Evolutionary conservation across 2,329 filamentous ascomycete genomes (phyloP), one percentile per base, ranked within the genome.

Genomic region (Calonectria pseudoturangicola): DNA sequence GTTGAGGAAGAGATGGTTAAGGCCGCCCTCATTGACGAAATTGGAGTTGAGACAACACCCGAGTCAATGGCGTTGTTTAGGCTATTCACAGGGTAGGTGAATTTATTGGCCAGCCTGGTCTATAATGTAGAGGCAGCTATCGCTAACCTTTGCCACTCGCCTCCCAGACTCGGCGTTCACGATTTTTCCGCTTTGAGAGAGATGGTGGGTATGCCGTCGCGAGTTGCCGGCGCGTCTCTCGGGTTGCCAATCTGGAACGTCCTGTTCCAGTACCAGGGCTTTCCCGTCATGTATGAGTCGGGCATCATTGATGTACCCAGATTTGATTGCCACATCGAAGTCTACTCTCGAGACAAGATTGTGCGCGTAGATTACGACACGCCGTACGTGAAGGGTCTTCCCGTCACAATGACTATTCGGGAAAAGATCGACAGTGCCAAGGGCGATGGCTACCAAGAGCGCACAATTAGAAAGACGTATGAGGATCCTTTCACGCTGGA

Each of bases 291-390:
- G 12, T 92, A 91, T 73, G 90, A 92, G 75, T 86, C 85, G 0
- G 89, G 90, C 0, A 85, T 90, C 28, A 87, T 90, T 72, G 76
- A 80, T 1, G 85, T 92, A 8, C 88, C 89, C 0, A 74, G 81
- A 4, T 89, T 89, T 73, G 88, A 89, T 71, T 86, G 87, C 0
- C 84, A 86, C 66, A 74, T 89, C 5, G 85, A 85, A 4, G 81
- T 92, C 0, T 91, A 89, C 72, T 87, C 87, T 0, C 80, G 84
- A 39, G 83, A 82, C 8, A 92, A 91, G 82, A 85, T 85, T 0
- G 86, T 92, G 1, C 84, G 81, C 8, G 82, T 92, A 12, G 79
- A 86, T 51, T 90, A 89, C 76, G 88, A 91, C 66, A 88, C 88
- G 1, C 89, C 89, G 0, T 90, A 87, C 71, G 84, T 90, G 10